Conservation (phyloP, 179 eudicot species). For the Beta macrorhiza region DNA sequence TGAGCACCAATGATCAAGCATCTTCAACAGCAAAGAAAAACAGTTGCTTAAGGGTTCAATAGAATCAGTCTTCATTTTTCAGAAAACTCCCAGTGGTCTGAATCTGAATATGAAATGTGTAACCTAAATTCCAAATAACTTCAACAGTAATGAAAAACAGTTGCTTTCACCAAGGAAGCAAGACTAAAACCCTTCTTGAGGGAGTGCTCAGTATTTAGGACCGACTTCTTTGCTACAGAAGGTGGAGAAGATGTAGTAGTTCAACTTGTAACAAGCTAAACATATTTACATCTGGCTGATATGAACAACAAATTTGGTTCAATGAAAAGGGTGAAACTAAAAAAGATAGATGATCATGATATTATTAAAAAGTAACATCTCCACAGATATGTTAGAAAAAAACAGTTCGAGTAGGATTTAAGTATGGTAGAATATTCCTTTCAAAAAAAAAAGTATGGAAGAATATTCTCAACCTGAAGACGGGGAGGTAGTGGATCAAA, state of each 20-base stretch:
- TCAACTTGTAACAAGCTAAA: background rate
- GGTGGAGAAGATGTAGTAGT: background rate
- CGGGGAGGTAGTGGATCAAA: slow-evolving; percentile 77
- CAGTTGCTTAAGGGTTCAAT: background rate
- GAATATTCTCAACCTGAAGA: slow-evolving; percentile 61
- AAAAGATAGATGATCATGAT: background rate
- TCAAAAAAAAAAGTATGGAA: background rate
- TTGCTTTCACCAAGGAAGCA: background rate
- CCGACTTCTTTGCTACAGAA: too few species aligned
- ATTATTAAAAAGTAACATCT: background rate
- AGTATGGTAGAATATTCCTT: background rate
- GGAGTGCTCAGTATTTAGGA: background rate
- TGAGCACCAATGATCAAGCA: background rate
- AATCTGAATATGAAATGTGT: background rate
- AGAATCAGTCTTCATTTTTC: background rate
- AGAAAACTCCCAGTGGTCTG: background rate
- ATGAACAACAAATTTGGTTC: background rate
- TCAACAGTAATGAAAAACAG: background rate
- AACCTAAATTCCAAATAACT: background rate
- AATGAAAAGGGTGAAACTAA: background rate
- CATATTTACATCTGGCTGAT: background rate
- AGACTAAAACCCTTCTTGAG: background rate
- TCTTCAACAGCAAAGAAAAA: background rate
- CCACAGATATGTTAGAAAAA: background rate
- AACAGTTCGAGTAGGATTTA: background rate